These are phyloP conservation scores for Porcisia deanei DNA, from an alignment of 208 protist genomes.

Conservation along the genomic window DNA sequence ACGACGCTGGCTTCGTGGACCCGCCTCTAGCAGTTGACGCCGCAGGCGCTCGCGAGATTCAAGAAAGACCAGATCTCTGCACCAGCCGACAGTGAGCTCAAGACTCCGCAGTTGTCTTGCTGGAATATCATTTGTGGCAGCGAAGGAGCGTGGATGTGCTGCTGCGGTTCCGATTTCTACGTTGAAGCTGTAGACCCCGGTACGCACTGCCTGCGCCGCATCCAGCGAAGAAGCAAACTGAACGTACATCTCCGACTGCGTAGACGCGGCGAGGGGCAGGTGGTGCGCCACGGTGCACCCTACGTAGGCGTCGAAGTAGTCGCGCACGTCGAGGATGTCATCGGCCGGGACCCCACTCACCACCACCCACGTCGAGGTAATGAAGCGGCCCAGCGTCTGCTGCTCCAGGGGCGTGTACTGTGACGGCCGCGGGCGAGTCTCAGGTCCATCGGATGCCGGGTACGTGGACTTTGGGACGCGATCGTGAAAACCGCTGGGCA, in stretches of 20 bases:
- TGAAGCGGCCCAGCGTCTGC: neutral
- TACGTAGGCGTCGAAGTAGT: conserved; percentile 69
- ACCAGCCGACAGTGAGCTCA: conserved; percentile 47
- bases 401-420: conserved; percentile 1
- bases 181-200: conserved; percentile 22
- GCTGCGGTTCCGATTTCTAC: conserved; percentile 35
- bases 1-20: neutral
- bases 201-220: conserved; percentile 57
- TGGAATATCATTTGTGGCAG: neutral
- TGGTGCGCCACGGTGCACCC: conserved; percentile 70
- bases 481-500: conserved; percentile 24
- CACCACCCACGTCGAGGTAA: conserved; percentile 48
- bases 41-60: conserved; percentile 29
- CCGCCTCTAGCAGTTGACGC: conserved; percentile 18
- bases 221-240: conserved; percentile 54
- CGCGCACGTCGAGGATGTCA: conserved; percentile 62
- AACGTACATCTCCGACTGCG: conserved; percentile 47
- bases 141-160: conserved; percentile 1
- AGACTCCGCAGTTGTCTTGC: conserved; percentile 8
- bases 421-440: neutral
- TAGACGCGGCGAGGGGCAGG: conserved; percentile 16
- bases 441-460: conserved; percentile 12
- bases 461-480: conserved; percentile 13
- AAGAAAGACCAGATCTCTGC: conserved; percentile 52
- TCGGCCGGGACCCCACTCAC: conserved; percentile 39